These are phyloP conservation scores for Halteria grandinella DNA, from an alignment of 73 alveolate species.

Conservation along the genomic window DNA sequence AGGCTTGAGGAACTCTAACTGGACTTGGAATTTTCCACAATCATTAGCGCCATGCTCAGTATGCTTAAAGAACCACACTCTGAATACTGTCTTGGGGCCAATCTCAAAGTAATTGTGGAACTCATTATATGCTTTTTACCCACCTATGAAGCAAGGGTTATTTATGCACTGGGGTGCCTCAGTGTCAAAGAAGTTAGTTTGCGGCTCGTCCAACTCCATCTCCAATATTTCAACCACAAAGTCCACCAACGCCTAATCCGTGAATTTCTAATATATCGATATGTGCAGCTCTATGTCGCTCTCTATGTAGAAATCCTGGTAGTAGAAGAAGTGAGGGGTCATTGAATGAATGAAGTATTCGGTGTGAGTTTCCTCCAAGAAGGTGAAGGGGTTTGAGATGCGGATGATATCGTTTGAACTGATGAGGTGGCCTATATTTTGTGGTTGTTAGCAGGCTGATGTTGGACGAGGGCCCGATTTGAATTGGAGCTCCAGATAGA, in stretches of 20 bases:
- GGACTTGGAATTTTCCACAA: too few relatives aligned
- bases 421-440: too few relatives aligned
- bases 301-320: slow-evolving; percentile 9
- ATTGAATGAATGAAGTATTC: too few relatives aligned
- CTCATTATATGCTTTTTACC: slow-evolving; percentile 34
- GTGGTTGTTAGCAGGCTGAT: too few relatives aligned
- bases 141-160: slow-evolving; percentile 4
- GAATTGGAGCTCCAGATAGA: too few relatives aligned
- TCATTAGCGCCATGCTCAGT: slow-evolving; percentile 22
- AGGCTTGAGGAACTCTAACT: too few relatives aligned
- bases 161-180: background rate
- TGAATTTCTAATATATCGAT: slow-evolving; percentile 13
- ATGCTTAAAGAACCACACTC: slow-evolving; percentile 19
- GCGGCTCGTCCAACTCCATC: background rate
- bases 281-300: slow-evolving; percentile 17
- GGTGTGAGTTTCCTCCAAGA: too few relatives aligned
- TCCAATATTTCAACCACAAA: slow-evolving; percentile 25
- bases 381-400: too few relatives aligned
- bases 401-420: too few relatives aligned
- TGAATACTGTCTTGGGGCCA: background rate
- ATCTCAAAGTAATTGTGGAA: slow-evolving; percentile 22
- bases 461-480: too few relatives aligned
- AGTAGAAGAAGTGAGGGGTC: slow-evolving; percentile 29
- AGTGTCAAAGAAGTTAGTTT: background rate
- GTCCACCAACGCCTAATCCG: background rate